Evolutionary conservation across 345 rosid genomes (phyloP), one percentile per base, ranked within the genome.

Genomic region (Rhodomyrtus tomentosa): DNA sequence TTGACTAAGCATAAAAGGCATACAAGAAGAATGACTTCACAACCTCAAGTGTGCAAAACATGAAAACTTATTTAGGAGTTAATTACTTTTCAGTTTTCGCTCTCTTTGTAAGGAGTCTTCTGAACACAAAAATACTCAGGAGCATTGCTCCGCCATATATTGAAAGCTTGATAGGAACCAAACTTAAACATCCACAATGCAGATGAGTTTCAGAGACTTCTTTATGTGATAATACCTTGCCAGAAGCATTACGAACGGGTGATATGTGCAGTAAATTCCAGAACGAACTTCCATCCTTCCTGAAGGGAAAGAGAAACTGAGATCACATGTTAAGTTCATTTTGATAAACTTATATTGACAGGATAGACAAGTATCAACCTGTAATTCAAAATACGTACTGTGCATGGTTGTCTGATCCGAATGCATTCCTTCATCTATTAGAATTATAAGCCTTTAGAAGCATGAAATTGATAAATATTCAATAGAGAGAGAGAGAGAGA

Each of bases 251-350:
- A 81, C 98, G 96, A 86, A 97, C 89, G 7, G 98, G 99, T 49
- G 99, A 94, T 82, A 95, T 90, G 91, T 97, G 98, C 80, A 97
- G 98, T 87, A 90, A 91, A 90, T 94, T 95, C 99, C 98, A 95
- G 87, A 97, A 97, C 15, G 92, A 83, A 87, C 93, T 94, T 86
- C 89, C 89, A 54, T 97, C 94, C 91, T 93, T 97, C 92, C 99
- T 97, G 94, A 82, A 83, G 84, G 82, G 85, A 55, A 73, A 73
- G 45, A 56, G 59, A 73, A 59, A 80, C 48, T 27, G 52, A 62
- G 45, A 38, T 80, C 48, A n/a, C 40, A 62, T 58, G 42, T 27
- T 58, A 56, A 72, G n/a, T 73, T 62, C 79, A 72, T 38, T 55
- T 29, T 12, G 55, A 13, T 68, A 83, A 54, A 56, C 82, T 76